Percentiles rank a stretch among this genome's conserved stretches.
Conservation (phyloP, 495 filamentous ascomycete genomes). For the Rostrohypoxylon terebratum region DNA sequence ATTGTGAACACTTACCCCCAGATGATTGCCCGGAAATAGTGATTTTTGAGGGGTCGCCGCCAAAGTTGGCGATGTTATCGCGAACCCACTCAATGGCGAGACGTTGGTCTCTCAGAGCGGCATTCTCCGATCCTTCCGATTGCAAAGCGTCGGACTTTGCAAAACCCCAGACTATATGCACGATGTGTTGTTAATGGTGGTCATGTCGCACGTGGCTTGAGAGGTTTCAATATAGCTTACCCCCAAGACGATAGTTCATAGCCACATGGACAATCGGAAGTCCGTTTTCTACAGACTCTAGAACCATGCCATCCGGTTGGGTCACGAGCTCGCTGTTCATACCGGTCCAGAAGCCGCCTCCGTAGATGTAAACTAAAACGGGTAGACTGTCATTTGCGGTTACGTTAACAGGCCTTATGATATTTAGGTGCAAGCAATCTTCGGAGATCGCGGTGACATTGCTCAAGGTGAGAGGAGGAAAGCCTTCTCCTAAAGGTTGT, state of each 20-base stretch:
- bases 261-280: conserved; percentile 58
- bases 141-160: conserved; percentile 45
- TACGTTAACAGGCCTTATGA: conserved; percentile 52
- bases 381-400: conserved; percentile 51
- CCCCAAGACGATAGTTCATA: conserved; percentile 60
- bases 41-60: conserved; percentile 66
- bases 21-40: conserved; percentile 69
- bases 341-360: conserved; percentile 54
- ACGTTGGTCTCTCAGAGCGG: conserved; percentile 68
- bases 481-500: conserved; percentile 46
- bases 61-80: conserved; percentile 69
- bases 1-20: conserved; percentile 46
- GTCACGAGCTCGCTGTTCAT: conserved; percentile 53
- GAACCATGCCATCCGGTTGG: conserved; percentile 57
- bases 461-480: conserved; percentile 48
- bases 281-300: conserved; percentile 55
- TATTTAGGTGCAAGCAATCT: conserved; percentile 61
- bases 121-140: conserved; percentile 55
- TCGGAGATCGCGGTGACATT: conserved; percentile 54
- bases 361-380: conserved; percentile 61
- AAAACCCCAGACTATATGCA: conserved; percentile 45
- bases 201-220: neutral
- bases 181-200: neutral
- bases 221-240: conserved; percentile 17
- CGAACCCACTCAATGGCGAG: conserved; percentile 67